phyloP scores from a whole-genome alignment of 2,329 filamentous ascomycete species.

The Chrysosphaeria jannelii region DNA sequence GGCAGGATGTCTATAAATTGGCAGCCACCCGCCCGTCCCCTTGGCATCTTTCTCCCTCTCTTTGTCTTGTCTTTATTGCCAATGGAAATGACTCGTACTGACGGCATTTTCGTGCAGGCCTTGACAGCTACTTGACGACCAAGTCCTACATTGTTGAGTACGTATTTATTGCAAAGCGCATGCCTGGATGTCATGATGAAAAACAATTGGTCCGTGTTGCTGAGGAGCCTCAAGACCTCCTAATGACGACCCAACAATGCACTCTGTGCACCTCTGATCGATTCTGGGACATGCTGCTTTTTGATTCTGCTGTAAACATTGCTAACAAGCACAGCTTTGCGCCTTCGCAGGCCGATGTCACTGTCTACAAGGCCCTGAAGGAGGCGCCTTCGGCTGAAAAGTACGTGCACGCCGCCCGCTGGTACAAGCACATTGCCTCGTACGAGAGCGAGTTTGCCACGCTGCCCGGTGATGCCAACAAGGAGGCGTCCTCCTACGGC shows the following conservation, averaged over 20 bases:
- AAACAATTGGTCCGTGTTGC: slow-evolving; percentile 72
- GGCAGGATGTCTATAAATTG: neutral
- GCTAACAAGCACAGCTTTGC: slow-evolving; percentile 12
- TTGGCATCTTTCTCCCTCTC: slow-evolving; percentile 3
- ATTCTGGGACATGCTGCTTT: neutral
- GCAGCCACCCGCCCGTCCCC: slow-evolving; percentile 1
- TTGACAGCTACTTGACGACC: slow-evolving; percentile 34
- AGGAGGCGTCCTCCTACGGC: slow-evolving; percentile 71
- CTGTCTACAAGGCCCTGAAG: slow-evolving; percentile 71
- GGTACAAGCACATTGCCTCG: slow-evolving; percentile 95
- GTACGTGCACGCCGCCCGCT: slow-evolving; percentile 81
- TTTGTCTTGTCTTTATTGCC: no score
- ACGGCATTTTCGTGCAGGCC: no score
- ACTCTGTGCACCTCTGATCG: slow-evolving; percentile 39
- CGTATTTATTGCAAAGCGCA: slow-evolving; percentile 10
- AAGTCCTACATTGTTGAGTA: slow-evolving; percentile 54
- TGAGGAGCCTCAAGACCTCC: slow-evolving; percentile 59
- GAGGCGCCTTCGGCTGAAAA: slow-evolving; percentile 48
- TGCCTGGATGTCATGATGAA: slow-evolving; percentile 25
- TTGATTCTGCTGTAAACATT: neutral
- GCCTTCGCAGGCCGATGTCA: slow-evolving; percentile 86
- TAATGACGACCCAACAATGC: slow-evolving; percentile 36
- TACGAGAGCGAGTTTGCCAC: slow-evolving; percentile 80
- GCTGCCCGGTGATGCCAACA: slow-evolving; percentile 71
- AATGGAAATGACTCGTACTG: no score